Evolutionary conservation across 2,329 filamentous ascomycete species (phyloP).

Genomic region (Coniosporium tulheliwenetii): DNA sequence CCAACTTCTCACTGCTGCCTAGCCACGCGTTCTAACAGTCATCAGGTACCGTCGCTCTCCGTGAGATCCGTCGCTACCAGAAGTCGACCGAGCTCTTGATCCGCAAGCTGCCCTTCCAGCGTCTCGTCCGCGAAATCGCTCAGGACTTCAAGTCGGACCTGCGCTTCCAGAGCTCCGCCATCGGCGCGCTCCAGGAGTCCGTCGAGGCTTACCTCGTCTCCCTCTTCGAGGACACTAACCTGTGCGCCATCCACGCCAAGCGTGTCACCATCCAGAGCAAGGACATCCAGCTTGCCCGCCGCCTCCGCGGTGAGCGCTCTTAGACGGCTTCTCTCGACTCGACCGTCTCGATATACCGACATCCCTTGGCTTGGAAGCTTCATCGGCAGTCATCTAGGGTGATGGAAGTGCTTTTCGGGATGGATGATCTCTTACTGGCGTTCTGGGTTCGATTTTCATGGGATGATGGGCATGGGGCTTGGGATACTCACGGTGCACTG

Average conservation of each 20-base stretch:
- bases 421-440: not conserved
- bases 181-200: constrained; percentile 84
- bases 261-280: constrained; percentile 93
- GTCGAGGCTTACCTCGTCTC: constrained; percentile 94
- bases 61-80: constrained; percentile 86
- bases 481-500: not conserved
- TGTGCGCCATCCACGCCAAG: constrained; percentile 94
- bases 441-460: not conserved
- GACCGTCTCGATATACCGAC: too few relatives aligned
- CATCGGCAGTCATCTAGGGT: not conserved
- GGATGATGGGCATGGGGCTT: not conserved
- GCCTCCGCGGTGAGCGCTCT: constrained; percentile 38
- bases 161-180: constrained; percentile 92
- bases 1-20: constrained; percentile 5
- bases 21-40: constrained; percentile 8
- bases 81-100: constrained; percentile 77
- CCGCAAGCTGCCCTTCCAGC: constrained; percentile 63
- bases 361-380: not conserved
- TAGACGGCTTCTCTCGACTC: constrained; percentile 16
- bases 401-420: not conserved
- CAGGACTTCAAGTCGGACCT: constrained; percentile 51
- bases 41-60: constrained; percentile 64
- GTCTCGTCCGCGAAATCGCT: constrained; percentile 66
- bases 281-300: constrained; percentile 78
- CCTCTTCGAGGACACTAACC: constrained; percentile 90